Base-by-base conservation (phyloP, 2,329 filamentous ascomycete genomes). In the Cordyceps cateniannulata region DNA sequence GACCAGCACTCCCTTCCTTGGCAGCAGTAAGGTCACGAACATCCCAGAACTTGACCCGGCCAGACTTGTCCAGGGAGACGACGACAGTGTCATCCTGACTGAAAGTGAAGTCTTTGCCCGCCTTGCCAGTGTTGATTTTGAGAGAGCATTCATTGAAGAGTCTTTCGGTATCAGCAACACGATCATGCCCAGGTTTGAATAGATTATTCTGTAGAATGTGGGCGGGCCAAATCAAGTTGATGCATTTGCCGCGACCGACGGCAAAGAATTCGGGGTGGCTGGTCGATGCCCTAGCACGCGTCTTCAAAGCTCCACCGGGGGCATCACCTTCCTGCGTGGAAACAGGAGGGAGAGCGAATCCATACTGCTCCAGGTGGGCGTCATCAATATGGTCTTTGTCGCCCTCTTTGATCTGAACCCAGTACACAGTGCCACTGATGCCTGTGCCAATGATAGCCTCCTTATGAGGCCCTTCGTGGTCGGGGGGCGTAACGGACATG, bases 1-100 rank as follows among this genome's bases (percentile, higher is more conserved):
- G 77, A 12, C 77, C 74, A 63, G 83, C 79, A 10, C 77, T 79
- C 62, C 72, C 77, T 64, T 83, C 79, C 67, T 80, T 79, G 64
- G 75, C 74, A 20, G 81, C 78, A 2, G 81, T 88, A 60, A 97
- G 81, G 63, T 90, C 85, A 62, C 90, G 90, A 66, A 98, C 91
- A 73, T 99, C 95, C 96, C 95, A 99, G 80, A 99, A 97, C 75
- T 96, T 95, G 77, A 98, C 88, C 63, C 91, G 88, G 52, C 95
- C 96, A 62, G 92, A 93, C 79, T 99, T 99, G 74, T 99, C 96
- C 57, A 99, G 85, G 53, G 93, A 97, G 51, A 96, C 93, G 67
- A 99, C 91, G 45, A 93, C 87, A 1, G 89, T 90, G 73, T 99
- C 95, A 73, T 99, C 95, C 73, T 96, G 93, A 74, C 93, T 97